These are phyloP conservation scores for Arthrobotrys entomopaga DNA, from an alignment of 2,329 filamentous ascomycete species.

Conservation along the genomic window DNA sequence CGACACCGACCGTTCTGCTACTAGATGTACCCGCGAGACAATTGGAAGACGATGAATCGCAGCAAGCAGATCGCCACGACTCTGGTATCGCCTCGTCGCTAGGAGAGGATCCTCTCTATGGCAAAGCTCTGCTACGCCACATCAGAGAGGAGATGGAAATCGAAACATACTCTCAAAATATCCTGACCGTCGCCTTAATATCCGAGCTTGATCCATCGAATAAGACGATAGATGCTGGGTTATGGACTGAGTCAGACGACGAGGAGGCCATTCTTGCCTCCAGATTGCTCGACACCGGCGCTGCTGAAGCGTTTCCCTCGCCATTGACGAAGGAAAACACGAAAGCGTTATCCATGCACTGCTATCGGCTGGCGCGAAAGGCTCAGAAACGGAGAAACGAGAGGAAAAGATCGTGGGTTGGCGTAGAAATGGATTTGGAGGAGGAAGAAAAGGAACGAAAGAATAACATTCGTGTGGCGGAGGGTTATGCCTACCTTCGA, in stretches of 20 bases:
- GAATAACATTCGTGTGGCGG: constrained; percentile 60
- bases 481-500: constrained; percentile 86
- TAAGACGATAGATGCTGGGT: constrained; percentile 50
- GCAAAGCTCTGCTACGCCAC: constrained; percentile 58
- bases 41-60: constrained; percentile 55
- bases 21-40: constrained; percentile 64
- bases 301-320: constrained; percentile 83
- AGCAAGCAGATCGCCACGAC: constrained; percentile 58
- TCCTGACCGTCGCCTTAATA: constrained; percentile 59
- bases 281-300: constrained; percentile 84
- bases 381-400: constrained; percentile 72
- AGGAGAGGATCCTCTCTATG: constrained; percentile 58
- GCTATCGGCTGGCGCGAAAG: constrained; percentile 82
- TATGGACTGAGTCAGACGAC: constrained; percentile 56
- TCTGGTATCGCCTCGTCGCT: constrained; percentile 57
- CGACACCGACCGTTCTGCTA: constrained; percentile 68
- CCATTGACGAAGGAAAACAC: constrained; percentile 79
- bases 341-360: constrained; percentile 80
- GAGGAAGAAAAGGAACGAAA: constrained; percentile 56
- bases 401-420: constrained; percentile 90
- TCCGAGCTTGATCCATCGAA: constrained; percentile 61
- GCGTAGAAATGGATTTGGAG: constrained; percentile 74
- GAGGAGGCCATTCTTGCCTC: constrained; percentile 68
- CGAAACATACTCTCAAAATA: constrained; percentile 59
- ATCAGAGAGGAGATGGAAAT: constrained; percentile 58